phyloP scores from a whole-genome alignment of 2,329 filamentous ascomycete species.

The Diaporthe destruens region DNA sequence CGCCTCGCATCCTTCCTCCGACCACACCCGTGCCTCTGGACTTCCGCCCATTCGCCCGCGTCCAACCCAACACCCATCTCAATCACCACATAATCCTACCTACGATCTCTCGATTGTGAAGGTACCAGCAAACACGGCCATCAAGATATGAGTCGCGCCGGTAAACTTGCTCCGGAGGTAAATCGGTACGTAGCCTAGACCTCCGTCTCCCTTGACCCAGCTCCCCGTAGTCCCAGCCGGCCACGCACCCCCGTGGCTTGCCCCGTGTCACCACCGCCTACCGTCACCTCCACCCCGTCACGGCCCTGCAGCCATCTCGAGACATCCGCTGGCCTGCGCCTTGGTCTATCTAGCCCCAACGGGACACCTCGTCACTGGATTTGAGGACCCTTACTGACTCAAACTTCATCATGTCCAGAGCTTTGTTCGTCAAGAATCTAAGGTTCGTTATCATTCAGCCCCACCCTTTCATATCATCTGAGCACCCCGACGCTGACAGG shows the following conservation, averaged over 20 bases:
- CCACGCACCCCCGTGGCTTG: slow-evolving; percentile 13
- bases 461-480: slow-evolving; percentile 57
- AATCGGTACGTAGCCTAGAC: slow-evolving; percentile 79
- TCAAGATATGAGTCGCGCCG: slow-evolving; percentile 94
- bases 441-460: slow-evolving; percentile 76
- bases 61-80: slow-evolving; percentile 23
- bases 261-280: slow-evolving; percentile 28
- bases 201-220: slow-evolving; percentile 47
- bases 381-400: slow-evolving; percentile 46
- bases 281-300: slow-evolving; percentile 16
- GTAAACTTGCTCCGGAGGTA: slow-evolving; percentile 99
- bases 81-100: slow-evolving; percentile 21
- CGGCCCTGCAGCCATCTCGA: slow-evolving; percentile 14
- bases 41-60: slow-evolving; percentile 22
- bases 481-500: slow-evolving; percentile 44
- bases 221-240: slow-evolving; percentile 9
- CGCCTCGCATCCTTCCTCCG: slow-evolving; percentile 39
- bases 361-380: slow-evolving; percentile 8
- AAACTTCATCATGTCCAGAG: slow-evolving; percentile 66
- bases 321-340: background rate
- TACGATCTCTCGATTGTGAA: slow-evolving; percentile 40
- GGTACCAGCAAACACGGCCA: slow-evolving; percentile 47
- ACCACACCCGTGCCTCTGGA: slow-evolving; percentile 40
- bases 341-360: slow-evolving; percentile 10
- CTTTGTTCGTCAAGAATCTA: slow-evolving; percentile 99